Evolutionary conservation across 2,329 filamentous ascomycete species (phyloP), one percentile per base, ranked within the genome.

Genomic region (Sclerotinia spermophila): DNA sequence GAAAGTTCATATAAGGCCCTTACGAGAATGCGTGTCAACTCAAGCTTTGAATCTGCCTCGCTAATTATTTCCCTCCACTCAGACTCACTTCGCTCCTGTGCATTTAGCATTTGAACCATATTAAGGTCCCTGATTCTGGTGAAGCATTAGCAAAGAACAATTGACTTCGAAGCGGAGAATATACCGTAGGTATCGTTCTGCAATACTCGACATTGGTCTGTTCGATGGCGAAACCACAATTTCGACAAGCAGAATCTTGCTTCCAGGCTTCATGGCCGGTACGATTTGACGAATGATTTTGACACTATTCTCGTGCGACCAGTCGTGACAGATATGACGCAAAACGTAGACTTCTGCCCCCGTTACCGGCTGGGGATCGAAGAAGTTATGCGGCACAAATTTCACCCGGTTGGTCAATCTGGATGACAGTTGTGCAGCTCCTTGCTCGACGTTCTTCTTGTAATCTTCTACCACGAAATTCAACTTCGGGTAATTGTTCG

Each of bases 391-490:
- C 8, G 30, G 61, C 10, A 65, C 44, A 19, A 65, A 65, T 35
- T 65, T 45, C 8, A 65, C 42, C 5, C 61, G 61, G 3, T 27
- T 10, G 44, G 61, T 35, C 44, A 65, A 10, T 78, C 77, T 0
- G 75, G 78, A 69, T 83, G 80, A 73, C 81, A 80, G 64, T 82
- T 78, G 66, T 82, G 78, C 3, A 74, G 71, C 61, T 76, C 73
- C 44, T 70, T 71, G n/a, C 40, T 59, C 27, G 67, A 60, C 24
- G 45, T 64, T 27, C 15, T 27, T n/a, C 2, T 68, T 56, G 33
- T 69, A 67, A 30, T 75, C 73, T 70, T 75, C 70, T n/a, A 74
- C 74, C 33, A 77, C 58, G 44, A 78, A 75, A 30, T 62, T 62
- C 10, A 79, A 68, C 8, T 69, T 65, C 7, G 76, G 74, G 53